phyloP scores from a whole-genome alignment of 106 monocot genomes.

The Dendrobium catenatum region DNA sequence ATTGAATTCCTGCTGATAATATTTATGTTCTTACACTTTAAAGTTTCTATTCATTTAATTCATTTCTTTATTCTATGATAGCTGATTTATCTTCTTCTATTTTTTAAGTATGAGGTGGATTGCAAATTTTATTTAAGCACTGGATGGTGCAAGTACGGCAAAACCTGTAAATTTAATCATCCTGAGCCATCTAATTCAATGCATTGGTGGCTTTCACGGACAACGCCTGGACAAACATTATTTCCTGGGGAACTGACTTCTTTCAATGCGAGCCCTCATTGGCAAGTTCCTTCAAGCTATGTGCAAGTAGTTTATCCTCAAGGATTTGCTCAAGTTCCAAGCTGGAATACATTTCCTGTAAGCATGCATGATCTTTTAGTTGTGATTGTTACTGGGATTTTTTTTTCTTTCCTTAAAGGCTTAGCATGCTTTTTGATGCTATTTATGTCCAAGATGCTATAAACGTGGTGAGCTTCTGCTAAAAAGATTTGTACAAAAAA shows the following conservation, averaged over 20 bases:
- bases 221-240: conserved; percentile 50
- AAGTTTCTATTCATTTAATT: background rate
- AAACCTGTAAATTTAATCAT: conserved; percentile 97
- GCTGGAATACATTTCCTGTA: conserved; percentile 91
- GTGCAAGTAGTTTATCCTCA: conserved; percentile 74
- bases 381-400: background rate
- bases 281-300: conserved; percentile 85
- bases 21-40: background rate
- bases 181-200: conserved; percentile 72
- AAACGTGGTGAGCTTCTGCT: background rate
- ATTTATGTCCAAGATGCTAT: background rate
- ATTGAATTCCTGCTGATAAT: conserved; percentile 17
- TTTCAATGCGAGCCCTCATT: conserved; percentile 74
- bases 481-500: background rate
- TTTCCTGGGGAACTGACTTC: conserved; percentile 57
- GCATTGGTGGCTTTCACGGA: conserved; percentile 56
- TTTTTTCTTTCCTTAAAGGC: background rate
- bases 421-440: background rate
- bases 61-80: background rate
- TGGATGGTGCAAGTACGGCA: conserved; percentile 82
- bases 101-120: conserved; percentile 68
- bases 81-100: conserved; percentile 8
- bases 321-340: conserved; percentile 78
- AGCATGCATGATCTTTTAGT: conserved; percentile 20
- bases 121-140: conserved; percentile 95